Evolutionary conservation across 306 rosid genomes (phyloP).

Genomic region (Inga laurina): DNA sequence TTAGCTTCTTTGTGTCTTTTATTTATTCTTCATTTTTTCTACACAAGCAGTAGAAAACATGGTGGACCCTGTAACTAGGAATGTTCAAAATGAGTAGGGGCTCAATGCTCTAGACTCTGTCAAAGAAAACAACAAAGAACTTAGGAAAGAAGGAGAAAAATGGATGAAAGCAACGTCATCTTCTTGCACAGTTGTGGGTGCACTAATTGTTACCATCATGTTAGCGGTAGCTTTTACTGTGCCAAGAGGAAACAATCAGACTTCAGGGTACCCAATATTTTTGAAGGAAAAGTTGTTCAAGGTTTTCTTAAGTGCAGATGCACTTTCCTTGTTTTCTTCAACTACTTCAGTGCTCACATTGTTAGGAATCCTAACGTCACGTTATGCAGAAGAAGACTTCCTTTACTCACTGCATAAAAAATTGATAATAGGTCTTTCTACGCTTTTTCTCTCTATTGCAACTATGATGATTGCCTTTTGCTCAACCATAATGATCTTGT

Average conservation of each 20-base stretch:
- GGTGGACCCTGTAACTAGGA: accelerated
- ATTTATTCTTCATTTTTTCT: no score
- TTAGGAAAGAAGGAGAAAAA: not conserved
- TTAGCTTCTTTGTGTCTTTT: not conserved
- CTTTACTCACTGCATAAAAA: not conserved
- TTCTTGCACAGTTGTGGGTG: no score
- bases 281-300: not conserved
- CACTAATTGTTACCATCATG: not conserved
- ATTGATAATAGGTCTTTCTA: not conserved
- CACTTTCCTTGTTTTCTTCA: not conserved
- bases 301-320: not conserved
- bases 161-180: no score
- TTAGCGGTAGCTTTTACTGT: not conserved
- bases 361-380: not conserved
- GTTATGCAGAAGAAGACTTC: not conserved
- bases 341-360: not conserved
- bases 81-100: accelerated
- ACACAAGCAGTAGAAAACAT: not conserved
- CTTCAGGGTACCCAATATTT: not conserved
- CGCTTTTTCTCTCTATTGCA: not conserved
- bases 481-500: not conserved
- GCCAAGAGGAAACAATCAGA: not conserved
- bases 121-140: not conserved
- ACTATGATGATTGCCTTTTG: not conserved
- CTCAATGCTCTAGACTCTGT: not conserved